Base-by-base conservation (phyloP, 768 basidiomycete species). In the Hemileccinum impolitum region DNA sequence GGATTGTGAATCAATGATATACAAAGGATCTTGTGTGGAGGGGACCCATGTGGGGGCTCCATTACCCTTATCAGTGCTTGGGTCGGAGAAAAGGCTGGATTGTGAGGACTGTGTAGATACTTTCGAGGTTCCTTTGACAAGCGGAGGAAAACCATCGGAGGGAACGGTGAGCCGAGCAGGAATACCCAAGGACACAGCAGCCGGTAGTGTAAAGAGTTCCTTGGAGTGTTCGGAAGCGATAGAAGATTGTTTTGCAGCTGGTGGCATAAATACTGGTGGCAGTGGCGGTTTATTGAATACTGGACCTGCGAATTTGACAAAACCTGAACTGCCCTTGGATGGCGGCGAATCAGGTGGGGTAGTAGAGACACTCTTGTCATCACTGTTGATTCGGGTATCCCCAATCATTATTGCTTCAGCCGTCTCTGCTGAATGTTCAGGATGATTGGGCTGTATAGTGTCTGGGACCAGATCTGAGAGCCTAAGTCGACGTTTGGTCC, bases 271-370 rank as follows among this genome's bases (percentile, higher is more conserved):
- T 15, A 59, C 62, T 18, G 61, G 50, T 26, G 47, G 66, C 23
- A 62, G 59, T 25, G 68, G 64, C 12, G 71, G 76, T 57, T 81
- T 85, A 56, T 79, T 81, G 70, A 87, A 86, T 5, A 85, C 80
- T 3, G 78, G 76, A 13, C 67, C 74, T 14, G 69, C 51, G 11
- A 72, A 72, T 26, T 67, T 59, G 32, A 66, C 59, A 54, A 72
- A 68, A 43, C 59, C 32, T 15, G 50, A 38, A 32, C 19, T 53
- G 9, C 55, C 47, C 35, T 59, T 59, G 12, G 63, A 59, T 15
- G 78, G 74, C 3, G 82, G 82, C 8, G 84, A 82, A 48, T 78
- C 64, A 8, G 80, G 76, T 28, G 81, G 82, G 14, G 81, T 84
- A 10, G 78, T 81, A 4, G 80, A 75, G 7, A 70, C 64, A 48